Evolutionary conservation across 495 filamentous ascomycete species (phyloP).

Genomic region (Tuber melanosporum): DNA sequence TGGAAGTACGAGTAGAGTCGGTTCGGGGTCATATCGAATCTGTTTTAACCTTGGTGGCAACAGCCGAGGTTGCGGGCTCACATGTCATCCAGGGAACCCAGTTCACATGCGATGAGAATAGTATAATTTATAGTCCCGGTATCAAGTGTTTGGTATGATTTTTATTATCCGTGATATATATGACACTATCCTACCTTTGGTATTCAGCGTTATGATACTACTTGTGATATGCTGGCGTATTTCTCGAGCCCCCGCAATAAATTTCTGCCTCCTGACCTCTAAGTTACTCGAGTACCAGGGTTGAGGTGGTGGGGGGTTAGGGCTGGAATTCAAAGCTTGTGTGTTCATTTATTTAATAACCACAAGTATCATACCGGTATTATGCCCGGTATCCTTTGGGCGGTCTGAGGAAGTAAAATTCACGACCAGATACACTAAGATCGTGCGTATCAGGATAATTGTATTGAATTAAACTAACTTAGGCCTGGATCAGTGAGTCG

Average conservation of each 20-base stretch:
- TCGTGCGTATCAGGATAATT: no score
- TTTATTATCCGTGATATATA: neutral
- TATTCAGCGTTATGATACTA: neutral
- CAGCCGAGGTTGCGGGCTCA: conserved; percentile 18
- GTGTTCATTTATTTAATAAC: neutral
- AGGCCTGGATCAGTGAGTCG: no score
- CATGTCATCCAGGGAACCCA: neutral
- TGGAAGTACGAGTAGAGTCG: conserved; percentile 6
- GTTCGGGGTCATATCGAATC: conserved; percentile 18
- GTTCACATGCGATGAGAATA: no score
- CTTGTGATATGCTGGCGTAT: neutral
- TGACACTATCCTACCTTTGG: neutral
- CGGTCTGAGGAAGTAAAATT: no score
- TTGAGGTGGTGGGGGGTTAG: neutral
- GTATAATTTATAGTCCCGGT: no score
- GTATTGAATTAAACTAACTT: no score
- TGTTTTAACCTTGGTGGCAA: conserved; percentile 9
- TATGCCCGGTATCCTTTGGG: neutral
- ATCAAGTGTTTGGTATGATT: neutral
- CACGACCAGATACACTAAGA: no score
- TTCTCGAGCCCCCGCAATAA: neutral
- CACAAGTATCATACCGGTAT: neutral
- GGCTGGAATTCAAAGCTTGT: neutral
- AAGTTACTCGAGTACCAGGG: neutral
- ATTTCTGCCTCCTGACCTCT: neutral